A percentile compares a stretch with the other conserved stretches of the same genome.
Conservation (phyloP, 208 protist genomes). For the Acanthamoeba culbertsoni region DNA sequence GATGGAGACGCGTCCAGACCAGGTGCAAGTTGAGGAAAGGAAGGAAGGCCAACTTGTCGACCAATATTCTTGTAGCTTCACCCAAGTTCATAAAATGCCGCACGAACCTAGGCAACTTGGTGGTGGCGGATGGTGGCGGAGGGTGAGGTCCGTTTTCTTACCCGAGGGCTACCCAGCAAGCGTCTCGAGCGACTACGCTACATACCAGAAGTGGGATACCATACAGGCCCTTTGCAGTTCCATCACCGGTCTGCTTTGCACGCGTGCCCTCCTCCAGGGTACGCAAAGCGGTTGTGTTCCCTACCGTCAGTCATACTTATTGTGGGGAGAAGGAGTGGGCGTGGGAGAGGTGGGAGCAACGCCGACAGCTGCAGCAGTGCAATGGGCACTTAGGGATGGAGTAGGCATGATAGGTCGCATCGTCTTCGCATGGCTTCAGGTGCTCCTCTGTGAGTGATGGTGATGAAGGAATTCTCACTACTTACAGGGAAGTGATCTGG, state of each 20-base stretch:
- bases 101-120: too few species aligned
- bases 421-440: slow-evolving; percentile 74
- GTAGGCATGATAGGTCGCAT: slow-evolving; percentile 78
- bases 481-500: slow-evolving; percentile 30
- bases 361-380: slow-evolving; percentile 60
- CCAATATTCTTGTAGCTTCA: too few species aligned
- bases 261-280: slow-evolving; percentile 73
- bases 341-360: slow-evolving; percentile 59
- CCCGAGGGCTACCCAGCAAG: slow-evolving; percentile 78
- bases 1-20: too few species aligned
- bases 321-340: background rate
- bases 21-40: too few species aligned
- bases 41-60: too few species aligned
- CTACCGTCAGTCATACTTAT: background rate
- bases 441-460: background rate
- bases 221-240: slow-evolving; percentile 76
- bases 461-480: background rate
- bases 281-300: slow-evolving; percentile 56
- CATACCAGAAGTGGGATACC: slow-evolving; percentile 81
- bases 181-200: slow-evolving; percentile 77
- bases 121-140: background rate
- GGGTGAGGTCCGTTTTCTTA: background rate
- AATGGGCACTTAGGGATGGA: slow-evolving; percentile 69
- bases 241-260: slow-evolving; percentile 73
- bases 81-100: too few species aligned